Evolutionary conservation across 192 early-diverging fungal species (phyloP).

Genomic region (Backusella liffmaniae): DNA sequence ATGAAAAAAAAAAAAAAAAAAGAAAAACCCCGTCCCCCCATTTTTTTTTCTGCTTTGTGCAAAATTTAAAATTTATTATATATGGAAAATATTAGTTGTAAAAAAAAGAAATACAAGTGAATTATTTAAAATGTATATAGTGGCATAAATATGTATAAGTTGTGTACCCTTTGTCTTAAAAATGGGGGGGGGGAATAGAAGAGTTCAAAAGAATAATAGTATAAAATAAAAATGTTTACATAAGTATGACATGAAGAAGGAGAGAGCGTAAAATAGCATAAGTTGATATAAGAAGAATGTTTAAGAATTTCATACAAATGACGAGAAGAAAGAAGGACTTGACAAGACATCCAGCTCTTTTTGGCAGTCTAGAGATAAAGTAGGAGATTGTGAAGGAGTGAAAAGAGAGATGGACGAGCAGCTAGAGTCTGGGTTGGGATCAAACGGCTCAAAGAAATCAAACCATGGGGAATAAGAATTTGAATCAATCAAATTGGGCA

Average conservation of each 20-base stretch:
- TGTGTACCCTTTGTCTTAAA: neutral
- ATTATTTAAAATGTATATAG: neutral
- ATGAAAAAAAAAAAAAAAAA: too few relatives aligned
- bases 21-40: neutral
- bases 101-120: neutral
- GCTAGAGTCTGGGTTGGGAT: neutral
- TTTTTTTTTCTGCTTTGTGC: neutral
- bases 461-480: neutral
- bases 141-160: neutral
- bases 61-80: neutral
- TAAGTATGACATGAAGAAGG: neutral
- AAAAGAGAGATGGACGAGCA: conserved; percentile 5
- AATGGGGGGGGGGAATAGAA: neutral
- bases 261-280: neutral
- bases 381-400: conserved; percentile 11
- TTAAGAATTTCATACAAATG: neutral
- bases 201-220: neutral
- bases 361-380: neutral
- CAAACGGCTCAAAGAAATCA: neutral
- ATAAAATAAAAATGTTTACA: neutral
- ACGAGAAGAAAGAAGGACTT: neutral
- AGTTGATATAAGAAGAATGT: neutral
- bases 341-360: neutral
- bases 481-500: neutral
- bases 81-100: neutral